These are phyloP conservation scores for Euryodendron excelsum DNA, from an alignment of 148 eudicot species.

Conservation along the genomic window DNA sequence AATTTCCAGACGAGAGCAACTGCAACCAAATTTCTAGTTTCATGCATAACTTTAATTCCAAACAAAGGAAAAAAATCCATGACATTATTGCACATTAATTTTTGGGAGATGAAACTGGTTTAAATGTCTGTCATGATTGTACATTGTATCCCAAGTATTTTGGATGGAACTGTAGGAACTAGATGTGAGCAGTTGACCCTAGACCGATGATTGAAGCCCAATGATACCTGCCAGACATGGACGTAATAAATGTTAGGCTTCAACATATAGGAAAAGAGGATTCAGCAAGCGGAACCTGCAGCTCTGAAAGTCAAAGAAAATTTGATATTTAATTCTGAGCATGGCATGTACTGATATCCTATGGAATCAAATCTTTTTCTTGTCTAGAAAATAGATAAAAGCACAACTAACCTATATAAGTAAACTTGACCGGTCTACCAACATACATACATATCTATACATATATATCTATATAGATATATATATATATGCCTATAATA, in stretches of 20 bases:
- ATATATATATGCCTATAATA: no score
- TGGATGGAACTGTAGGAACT: not conserved
- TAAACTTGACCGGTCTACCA: not conserved
- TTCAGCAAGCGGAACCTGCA: not conserved
- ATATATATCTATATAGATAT: no score
- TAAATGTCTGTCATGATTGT: not conserved
- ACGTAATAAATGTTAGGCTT: conserved; percentile 10
- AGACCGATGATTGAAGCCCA: conserved; percentile 65
- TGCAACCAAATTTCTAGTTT: no score
- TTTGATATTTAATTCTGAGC: not conserved
- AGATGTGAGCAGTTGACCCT: conserved; percentile 6
- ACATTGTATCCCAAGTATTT: not conserved
- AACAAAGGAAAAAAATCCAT: no score
- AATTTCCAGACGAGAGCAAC: no score
- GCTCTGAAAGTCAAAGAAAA: not conserved
- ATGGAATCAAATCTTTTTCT: not conserved
- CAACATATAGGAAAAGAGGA: not conserved
- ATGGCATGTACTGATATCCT: not conserved
- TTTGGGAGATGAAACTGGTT: no score
- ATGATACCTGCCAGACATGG: conserved; percentile 57
- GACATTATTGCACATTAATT: no score
- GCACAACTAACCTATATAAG: not conserved
- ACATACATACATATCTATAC: no score
- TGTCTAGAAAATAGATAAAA: not conserved
- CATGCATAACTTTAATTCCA: no score